Evolutionary conservation across 352 stramenopile genomes (phyloP).

Genomic region (Pythium scleroteichum): DNA sequence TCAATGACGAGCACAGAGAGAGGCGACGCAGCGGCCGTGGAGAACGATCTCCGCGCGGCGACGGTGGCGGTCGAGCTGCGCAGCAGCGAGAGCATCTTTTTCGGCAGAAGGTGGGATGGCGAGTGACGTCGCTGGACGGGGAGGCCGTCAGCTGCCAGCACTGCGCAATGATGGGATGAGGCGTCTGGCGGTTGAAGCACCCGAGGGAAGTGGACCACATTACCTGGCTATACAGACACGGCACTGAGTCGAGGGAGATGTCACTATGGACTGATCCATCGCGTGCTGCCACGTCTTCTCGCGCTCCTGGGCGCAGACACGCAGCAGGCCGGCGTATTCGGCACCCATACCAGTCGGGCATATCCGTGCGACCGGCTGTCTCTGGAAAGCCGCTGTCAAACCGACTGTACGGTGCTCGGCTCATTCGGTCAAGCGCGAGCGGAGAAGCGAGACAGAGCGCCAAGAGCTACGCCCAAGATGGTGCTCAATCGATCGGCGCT

Average conservation of each 20-base stretch:
- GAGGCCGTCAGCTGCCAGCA: background rate
- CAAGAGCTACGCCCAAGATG: background rate
- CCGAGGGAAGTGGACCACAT: slow-evolving; percentile 18
- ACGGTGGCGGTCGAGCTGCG: background rate
- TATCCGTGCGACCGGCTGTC: background rate
- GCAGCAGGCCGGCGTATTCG: slow-evolving; percentile 1
- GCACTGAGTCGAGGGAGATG: slow-evolving; percentile 10
- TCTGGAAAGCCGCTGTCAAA: background rate
- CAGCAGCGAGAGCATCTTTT: slow-evolving; percentile 17
- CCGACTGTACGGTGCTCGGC: too few relatives aligned
- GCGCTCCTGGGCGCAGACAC: slow-evolving; percentile 12
- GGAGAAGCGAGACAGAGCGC: background rate
- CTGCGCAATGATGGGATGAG: slow-evolving; percentile 6
- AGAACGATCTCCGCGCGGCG: slow-evolving; percentile 9
- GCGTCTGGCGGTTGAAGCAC: slow-evolving; percentile 10
- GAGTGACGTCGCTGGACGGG: slow-evolving; percentile 5
- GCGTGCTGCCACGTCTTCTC: slow-evolving; percentile 22
- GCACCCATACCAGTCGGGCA: background rate
- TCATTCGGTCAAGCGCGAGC: too few relatives aligned
- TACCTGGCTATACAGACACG: slow-evolving; percentile 17
- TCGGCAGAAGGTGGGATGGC: background rate
- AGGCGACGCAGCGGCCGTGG: slow-evolving; percentile 25
- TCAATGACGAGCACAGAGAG: slow-evolving; percentile 77
- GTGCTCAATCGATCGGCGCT: background rate
- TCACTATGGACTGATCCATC: slow-evolving; percentile 2